A percentile compares a stretch with the other conserved stretches of the same genome.
Evolutionary conservation across 2,329 filamentous ascomycete species (phyloP).

Genomic region (Cytospora paraplurivora): DNA sequence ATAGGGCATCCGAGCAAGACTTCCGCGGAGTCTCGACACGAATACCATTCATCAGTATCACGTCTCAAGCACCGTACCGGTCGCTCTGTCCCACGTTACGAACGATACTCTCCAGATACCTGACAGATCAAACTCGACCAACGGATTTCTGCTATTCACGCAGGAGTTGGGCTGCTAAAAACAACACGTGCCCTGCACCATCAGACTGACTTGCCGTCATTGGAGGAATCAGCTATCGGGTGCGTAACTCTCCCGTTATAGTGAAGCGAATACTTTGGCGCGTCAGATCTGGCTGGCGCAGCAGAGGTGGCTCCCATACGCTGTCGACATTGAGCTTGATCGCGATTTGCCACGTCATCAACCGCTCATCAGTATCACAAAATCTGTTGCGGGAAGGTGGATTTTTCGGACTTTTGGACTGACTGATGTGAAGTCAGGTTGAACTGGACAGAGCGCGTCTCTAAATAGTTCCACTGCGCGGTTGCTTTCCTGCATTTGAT

Average conservation of each 20-base stretch:
- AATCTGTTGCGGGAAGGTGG: constrained; percentile 4
- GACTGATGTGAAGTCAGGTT: constrained; percentile 25
- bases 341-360: constrained; percentile 20
- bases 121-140: not conserved
- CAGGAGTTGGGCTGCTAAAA: not conserved
- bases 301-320: constrained; percentile 8
- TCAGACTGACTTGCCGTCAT: not conserved
- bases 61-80: not conserved
- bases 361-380: not conserved
- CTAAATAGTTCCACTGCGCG: constrained; percentile 21
- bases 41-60: not conserved
- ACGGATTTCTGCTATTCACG: not conserved
- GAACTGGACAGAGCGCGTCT: constrained; percentile 27
- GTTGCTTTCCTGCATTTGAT: constrained; percentile 28
- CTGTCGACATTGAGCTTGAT: constrained; percentile 5
- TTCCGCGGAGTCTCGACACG: not conserved
- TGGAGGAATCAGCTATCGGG: not conserved
- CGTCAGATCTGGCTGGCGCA: not conserved
- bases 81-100: not conserved
- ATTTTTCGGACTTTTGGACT: constrained; percentile 11
- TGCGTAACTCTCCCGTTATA: constrained; percentile 13
- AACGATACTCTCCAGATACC: not conserved
- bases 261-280: not conserved
- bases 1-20: not conserved
- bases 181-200: not conserved